phyloP scores from a whole-genome alignment of 352 stramenopile genomes.

The Phytophthora foliorum region DNA sequence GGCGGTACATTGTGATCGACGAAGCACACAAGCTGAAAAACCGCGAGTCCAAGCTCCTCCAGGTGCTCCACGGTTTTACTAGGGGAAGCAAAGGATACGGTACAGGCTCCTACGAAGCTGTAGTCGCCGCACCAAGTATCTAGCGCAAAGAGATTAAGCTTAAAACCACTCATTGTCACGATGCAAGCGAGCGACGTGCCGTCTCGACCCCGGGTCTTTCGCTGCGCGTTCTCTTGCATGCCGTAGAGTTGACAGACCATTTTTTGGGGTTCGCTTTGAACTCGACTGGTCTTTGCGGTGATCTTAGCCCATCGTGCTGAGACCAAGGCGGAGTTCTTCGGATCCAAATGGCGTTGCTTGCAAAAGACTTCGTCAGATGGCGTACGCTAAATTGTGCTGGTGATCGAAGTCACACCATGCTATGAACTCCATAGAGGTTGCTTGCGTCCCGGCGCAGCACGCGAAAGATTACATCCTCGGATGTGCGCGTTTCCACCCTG shows the following conservation, averaged over 20 bases:
- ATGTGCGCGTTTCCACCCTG: slow-evolving; percentile 24
- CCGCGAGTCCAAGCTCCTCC: slow-evolving; percentile 94
- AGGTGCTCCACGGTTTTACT: slow-evolving; percentile 88
- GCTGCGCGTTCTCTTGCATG: slow-evolving; percentile 16
- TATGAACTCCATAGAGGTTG: slow-evolving; percentile 14
- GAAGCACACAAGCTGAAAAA: slow-evolving; percentile 99
- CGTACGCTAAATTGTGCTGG: slow-evolving; percentile 3
- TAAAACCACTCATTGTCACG: neutral
- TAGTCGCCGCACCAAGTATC: too few relatives aligned
- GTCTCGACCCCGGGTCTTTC: neutral
- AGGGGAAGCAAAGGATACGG: slow-evolving; percentile 44
- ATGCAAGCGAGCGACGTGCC: too few relatives aligned
- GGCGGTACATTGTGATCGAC: slow-evolving; percentile 98
- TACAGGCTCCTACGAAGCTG: neutral
- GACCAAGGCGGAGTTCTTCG: slow-evolving; percentile 8
- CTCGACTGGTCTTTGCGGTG: slow-evolving; percentile 12
- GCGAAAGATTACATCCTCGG: slow-evolving; percentile 19
- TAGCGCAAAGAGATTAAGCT: too few relatives aligned
- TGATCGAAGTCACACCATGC: slow-evolving; percentile 5
- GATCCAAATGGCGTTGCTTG: slow-evolving; percentile 24
- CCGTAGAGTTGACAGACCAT: slow-evolving; percentile 7
- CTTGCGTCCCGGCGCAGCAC: slow-evolving; percentile 21
- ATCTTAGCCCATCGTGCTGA: slow-evolving; percentile 14
- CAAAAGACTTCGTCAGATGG: slow-evolving; percentile 8
- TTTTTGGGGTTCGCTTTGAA: slow-evolving; percentile 24